These are phyloP conservation scores for Salicornia ramosissima DNA, from an alignment of 148 eudicot species.

Conservation along the genomic window DNA sequence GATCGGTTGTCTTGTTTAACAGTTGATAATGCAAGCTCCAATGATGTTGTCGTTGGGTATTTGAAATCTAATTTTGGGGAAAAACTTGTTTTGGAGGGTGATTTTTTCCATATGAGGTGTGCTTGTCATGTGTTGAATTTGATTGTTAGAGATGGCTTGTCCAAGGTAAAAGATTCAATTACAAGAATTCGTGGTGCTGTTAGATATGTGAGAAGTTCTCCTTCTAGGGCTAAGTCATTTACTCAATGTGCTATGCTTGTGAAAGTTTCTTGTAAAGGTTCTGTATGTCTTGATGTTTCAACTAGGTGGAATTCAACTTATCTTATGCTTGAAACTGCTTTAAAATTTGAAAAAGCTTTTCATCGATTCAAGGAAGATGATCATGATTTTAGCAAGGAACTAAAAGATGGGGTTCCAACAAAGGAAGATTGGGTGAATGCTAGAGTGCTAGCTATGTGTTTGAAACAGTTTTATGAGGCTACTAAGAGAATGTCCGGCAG, in stretches of 20 bases:
- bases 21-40: constrained; percentile 12
- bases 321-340: constrained; percentile 3
- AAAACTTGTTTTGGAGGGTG: background rate
- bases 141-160: constrained; percentile 2
- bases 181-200: background rate
- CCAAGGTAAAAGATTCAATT: background rate
- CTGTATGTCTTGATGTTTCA: background rate
- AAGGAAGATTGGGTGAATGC: constrained; percentile 7
- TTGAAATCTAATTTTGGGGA: background rate
- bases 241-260: background rate
- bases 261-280: background rate
- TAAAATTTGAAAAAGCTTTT: constrained; percentile 7
- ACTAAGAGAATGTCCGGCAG: constrained; percentile 12
- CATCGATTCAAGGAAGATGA: background rate
- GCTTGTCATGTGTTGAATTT: no score
- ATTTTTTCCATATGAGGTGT: constrained; percentile 8
- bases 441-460: background rate
- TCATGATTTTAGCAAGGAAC: background rate
- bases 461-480: background rate
- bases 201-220: constrained; percentile 5
- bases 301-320: constrained; percentile 1
- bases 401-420: background rate
- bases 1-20: background rate
- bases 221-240: background rate
- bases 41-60: background rate